Conservation (phyloP, 2,329 filamentous ascomycete species). For the Thermoascus crustaceus region DNA sequence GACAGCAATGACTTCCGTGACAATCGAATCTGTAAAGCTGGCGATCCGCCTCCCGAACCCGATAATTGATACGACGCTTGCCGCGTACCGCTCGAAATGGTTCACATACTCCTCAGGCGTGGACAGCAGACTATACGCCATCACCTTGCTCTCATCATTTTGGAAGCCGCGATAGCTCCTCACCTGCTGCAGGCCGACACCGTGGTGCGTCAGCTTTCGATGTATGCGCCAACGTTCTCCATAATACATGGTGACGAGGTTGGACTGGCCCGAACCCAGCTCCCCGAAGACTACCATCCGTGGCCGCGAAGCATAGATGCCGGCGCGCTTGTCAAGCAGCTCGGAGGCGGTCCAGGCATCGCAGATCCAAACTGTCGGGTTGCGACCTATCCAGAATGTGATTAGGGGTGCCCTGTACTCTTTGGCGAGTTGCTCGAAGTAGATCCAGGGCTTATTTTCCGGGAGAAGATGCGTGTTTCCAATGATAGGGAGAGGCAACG, state of each 20-base stretch:
- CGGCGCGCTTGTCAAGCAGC: conserved; percentile 24
- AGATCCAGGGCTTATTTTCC: conserved; percentile 49
- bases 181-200: conserved; percentile 49
- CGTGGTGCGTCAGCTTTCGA: conserved; percentile 46
- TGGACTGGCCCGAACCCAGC: conserved; percentile 16
- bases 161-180: conserved; percentile 47
- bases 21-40: conserved; percentile 47
- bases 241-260: conserved; percentile 38
- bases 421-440: conserved; percentile 48
- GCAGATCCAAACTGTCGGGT: conserved; percentile 20
- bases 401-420: conserved; percentile 43
- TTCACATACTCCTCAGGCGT: conserved; percentile 28
- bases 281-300: conserved; percentile 25
- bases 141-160: conserved; percentile 50
- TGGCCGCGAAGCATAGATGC: conserved; percentile 23
- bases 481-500: conserved; percentile 46
- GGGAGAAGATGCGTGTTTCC: conserved; percentile 51
- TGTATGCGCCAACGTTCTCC: conserved; percentile 32
- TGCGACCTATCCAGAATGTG: conserved; percentile 49
- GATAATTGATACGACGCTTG: conserved; percentile 35
- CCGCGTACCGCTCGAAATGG: conserved; percentile 34
- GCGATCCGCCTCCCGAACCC: conserved; percentile 31
- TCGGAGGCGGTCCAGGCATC: conserved; percentile 23
- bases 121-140: conserved; percentile 38
- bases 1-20: conserved; percentile 52